A percentile compares a stretch with the other conserved stretches of the same genome.
Evolutionary conservation across 257 asterid genomes (phyloP).

Genomic region (Solanum bukasovii): DNA sequence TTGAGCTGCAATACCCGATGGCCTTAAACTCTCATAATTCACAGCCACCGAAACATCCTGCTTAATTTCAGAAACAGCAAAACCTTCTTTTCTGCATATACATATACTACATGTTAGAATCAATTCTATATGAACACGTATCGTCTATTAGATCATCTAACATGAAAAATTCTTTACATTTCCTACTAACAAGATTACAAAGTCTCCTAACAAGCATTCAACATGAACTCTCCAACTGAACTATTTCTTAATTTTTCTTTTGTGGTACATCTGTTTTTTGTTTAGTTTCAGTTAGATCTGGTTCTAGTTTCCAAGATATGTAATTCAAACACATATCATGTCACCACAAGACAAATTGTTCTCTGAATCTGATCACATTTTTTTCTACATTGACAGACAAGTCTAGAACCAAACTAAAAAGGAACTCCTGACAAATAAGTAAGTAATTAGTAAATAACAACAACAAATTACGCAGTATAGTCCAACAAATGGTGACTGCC

Average conservation of each 20-base stretch:
- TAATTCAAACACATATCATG: not conserved
- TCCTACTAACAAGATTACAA: not conserved
- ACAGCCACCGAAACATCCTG: not conserved
- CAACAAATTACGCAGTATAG: not conserved
- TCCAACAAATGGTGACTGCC: not conserved
- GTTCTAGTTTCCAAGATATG: not conserved
- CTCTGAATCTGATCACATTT: not conserved
- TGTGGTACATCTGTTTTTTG: not conserved
- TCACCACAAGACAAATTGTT: not conserved
- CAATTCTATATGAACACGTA: not conserved
- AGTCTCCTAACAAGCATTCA: not conserved
- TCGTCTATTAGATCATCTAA: not conserved
- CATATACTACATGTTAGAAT: not conserved
- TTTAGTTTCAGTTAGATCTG: not conserved
- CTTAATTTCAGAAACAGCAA: constrained; percentile 23
- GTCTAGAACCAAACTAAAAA: not conserved
- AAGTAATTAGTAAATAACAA: not conserved
- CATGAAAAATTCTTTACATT: not conserved
- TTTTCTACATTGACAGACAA: not conserved
- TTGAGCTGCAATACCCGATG: not conserved
- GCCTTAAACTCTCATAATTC: not conserved
- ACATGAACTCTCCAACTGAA: not conserved
- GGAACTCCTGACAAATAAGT: not conserved
- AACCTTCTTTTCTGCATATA: constrained; percentile 24
- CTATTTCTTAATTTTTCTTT: not conserved